A percentile compares a stretch with the other conserved stretches of the same genome.
These are phyloP conservation scores for Colletotrichum tamarilloi DNA, from an alignment of 2,329 filamentous ascomycete species.

Conservation along the genomic window DNA sequence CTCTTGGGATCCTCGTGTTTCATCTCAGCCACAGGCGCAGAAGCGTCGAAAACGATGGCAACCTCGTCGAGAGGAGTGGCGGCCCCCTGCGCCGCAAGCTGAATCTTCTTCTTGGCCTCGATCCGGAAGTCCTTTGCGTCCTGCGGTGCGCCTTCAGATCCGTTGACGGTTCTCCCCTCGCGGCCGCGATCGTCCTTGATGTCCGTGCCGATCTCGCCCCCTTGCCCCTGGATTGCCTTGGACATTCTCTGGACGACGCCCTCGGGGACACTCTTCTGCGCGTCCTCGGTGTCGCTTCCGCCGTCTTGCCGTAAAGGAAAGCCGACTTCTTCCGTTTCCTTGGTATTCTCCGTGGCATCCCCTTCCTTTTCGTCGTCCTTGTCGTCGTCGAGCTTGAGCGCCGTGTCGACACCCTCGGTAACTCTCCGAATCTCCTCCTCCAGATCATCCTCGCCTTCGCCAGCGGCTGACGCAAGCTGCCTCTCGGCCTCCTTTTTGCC, in stretches of 20 bases:
- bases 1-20: background rate
- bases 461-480: conserved; percentile 51
- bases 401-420: conserved; percentile 48
- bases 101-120: conserved; percentile 32
- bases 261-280: background rate
- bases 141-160: conserved; percentile 21
- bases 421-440: conserved; percentile 58
- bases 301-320: background rate
- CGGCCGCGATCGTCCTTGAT: conserved; percentile 33
- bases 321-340: background rate
- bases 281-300: conserved; percentile 5
- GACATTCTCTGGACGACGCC: background rate
- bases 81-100: conserved; percentile 17
- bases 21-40: conserved; percentile 17
- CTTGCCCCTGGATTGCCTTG: background rate
- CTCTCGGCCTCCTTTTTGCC: conserved; percentile 68
- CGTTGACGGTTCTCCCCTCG: conserved; percentile 13
- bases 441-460: conserved; percentile 46
- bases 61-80: conserved; percentile 33
- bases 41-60: conserved; percentile 20
- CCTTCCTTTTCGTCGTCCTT: conserved; percentile 13
- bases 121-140: conserved; percentile 26
- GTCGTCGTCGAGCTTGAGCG: conserved; percentile 45
- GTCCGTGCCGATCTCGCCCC: conserved; percentile 19
- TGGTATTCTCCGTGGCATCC: background rate